Base-by-base conservation (phyloP, 768 basidiomycete species). In the Mycena venus region DNA sequence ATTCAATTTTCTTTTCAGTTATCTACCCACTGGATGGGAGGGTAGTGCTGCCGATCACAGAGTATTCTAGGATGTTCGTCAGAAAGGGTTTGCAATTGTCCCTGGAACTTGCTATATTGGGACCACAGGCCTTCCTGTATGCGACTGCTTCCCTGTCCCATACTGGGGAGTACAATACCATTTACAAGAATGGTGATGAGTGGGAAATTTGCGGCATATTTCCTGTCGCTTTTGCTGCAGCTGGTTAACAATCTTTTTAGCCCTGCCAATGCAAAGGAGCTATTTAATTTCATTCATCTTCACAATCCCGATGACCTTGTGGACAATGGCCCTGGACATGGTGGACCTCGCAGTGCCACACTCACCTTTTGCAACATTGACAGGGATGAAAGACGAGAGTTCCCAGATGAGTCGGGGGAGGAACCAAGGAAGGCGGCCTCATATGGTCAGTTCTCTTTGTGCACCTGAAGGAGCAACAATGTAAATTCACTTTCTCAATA, bases 11-110 rank as follows among this genome's bases (percentile, higher is more conserved):
- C 25, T 51, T 0, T 86, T 86, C 66, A 74, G 63, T 15, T 86
- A 84, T 74, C 63, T 83, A 5, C 77, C 85, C 14, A 73, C 76
- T 17, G 82, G 84, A 19, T 86, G 84, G 83, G 85, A 86, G 49
- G 84, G 84, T 0, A 82, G 80, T 65, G 80, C 80, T 6, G 77
- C 83, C 21, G 84, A 86, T 78, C 74, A 77, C 23, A 32, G 73
- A 1, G 72, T 84, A 1, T 85, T 78, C 77, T 62, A 77, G 21
- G 68, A 81, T 79, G 81, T 78, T 10, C 64, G 65, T 8, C 21
- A 21, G 2, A 60, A 70, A 9, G 75, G 75, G 27, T 73, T 84
- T 12, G 56, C 56, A 2, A 77, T 84, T 10, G 63, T 73, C 1
- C 32, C 64, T 0, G 81, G 81, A 0, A 68, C 66, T 14, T 82